A percentile compares a stretch with the other conserved stretches of the same genome.
Conservation (phyloP, 192 early-diverging fungal genomes). For the Entomortierella parvispora region DNA sequence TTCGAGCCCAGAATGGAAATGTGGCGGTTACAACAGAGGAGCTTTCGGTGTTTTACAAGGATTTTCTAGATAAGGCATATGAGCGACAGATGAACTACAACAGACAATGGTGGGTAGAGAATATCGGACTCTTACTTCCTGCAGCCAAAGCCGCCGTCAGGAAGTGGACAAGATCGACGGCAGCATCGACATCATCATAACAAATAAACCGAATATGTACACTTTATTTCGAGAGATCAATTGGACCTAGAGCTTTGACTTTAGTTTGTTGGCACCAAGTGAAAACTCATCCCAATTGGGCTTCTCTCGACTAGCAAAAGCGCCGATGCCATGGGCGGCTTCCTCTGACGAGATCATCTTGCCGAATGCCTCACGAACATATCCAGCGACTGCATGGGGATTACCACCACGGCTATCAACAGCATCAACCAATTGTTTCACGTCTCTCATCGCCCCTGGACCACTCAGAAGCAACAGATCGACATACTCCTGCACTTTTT, state of each 20-base stretch:
- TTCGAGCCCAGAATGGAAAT: slow-evolving; percentile 51
- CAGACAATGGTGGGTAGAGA: slow-evolving; percentile 64
- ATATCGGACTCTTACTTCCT: slow-evolving; percentile 58
- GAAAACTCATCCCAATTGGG: slow-evolving; percentile 64
- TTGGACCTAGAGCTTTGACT: slow-evolving; percentile 43
- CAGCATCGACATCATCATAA: no score
- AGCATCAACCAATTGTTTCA: slow-evolving; percentile 59
- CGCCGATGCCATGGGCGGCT: slow-evolving; percentile 66
- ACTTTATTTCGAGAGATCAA: no score
- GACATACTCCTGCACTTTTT: slow-evolving; percentile 56
- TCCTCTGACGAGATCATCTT: slow-evolving; percentile 70
- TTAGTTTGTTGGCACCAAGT: slow-evolving; percentile 35
- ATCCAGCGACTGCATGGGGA: slow-evolving; percentile 9
- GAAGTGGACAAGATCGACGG: slow-evolving; percentile 23
- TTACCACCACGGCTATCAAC: slow-evolving; percentile 47
- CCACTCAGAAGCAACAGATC: slow-evolving; percentile 54
- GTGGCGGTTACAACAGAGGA: slow-evolving; percentile 59
- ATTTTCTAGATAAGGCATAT: slow-evolving; percentile 65
- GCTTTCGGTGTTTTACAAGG: slow-evolving; percentile 68
- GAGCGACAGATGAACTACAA: slow-evolving; percentile 70
- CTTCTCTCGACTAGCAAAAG: slow-evolving; percentile 60
- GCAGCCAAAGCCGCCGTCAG: slow-evolving; percentile 57
- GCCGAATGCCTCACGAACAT: slow-evolving; percentile 58
- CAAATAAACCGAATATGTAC: no score
- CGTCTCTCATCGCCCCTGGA: slow-evolving; percentile 62